Conservation (phyloP, 1,139 yeast genomes). For the Suhomyces taliae region DNA sequence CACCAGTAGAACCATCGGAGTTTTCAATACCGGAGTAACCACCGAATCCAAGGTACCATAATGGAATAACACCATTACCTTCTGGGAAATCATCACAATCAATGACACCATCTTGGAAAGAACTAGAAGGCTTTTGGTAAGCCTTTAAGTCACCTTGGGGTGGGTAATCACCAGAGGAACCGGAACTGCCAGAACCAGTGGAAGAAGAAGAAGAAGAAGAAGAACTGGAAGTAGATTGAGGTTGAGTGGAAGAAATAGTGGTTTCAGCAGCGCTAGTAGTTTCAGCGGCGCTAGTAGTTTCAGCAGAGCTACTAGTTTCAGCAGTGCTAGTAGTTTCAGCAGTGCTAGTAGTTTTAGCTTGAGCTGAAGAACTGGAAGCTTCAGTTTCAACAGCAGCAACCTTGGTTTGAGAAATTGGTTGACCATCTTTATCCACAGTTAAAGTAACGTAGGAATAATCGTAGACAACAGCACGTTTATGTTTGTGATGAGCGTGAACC, state of each 20-base stretch:
- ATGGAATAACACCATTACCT: slow-evolving; percentile 85
- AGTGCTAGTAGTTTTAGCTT: slow-evolving; percentile 7
- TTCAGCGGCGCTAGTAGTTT: slow-evolving; percentile 1
- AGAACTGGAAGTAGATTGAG: slow-evolving; percentile 23
- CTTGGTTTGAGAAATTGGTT: slow-evolving; percentile 6
- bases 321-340: slow-evolving; percentile 4
- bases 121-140: slow-evolving; percentile 52
- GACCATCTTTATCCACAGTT: slow-evolving; percentile 69
- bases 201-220: slow-evolving; percentile 24
- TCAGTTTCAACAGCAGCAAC: slow-evolving; percentile 8
- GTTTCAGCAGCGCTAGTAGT: slow-evolving; percentile 5
- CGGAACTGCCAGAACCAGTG: slow-evolving; percentile 17
- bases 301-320: slow-evolving; percentile 6
- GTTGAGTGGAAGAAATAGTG: slow-evolving; percentile 8
- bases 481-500: slow-evolving; percentile 63
- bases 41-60: slow-evolving; percentile 78
- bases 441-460: slow-evolving; percentile 80
- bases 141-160: slow-evolving; percentile 54
- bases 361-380: slow-evolving; percentile 7
- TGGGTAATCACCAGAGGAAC: slow-evolving; percentile 4
- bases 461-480: slow-evolving; percentile 76
- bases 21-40: slow-evolving; percentile 88
- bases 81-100: slow-evolving; percentile 80
- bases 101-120: slow-evolving; percentile 79
- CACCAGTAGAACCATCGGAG: slow-evolving; percentile 62